Base-by-base conservation (phyloP, 306 rosid species). In the Benincasa hispida region DNA sequence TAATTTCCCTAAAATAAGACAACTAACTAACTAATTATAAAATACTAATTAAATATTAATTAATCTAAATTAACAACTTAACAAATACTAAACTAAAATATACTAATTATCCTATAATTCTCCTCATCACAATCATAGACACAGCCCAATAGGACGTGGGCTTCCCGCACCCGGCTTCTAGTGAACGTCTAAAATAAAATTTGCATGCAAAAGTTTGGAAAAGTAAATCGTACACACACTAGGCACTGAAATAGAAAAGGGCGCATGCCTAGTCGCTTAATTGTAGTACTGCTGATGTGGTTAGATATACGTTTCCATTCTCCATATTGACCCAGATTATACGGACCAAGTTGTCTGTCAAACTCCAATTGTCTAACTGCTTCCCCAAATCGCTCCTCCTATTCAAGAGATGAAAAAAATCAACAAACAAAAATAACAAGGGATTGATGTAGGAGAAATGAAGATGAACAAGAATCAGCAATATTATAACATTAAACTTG, bases 271-370 rank as follows among this genome's bases (percentile, higher is more conserved):
- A 90, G 76, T 35, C 89, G 83, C 74, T 86, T 88, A 28, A 88
- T 84, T 79, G 80, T 58, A 69, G 75, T 75, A 76, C 81, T 88
- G 28, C 88, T 84, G 70, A 93, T 82, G 84, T 86, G 90, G 76
- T 82, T 87, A 73, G 96, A 93, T 70, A 93, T 82, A 14, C 83
- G 87, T 66, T 86, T 93, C 98, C 97, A 93, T 45, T 87, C 88
- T 67, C 83, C 91, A 80, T 83, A 78, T 53, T 77, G 88, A 77
- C 77, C 83, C 47, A 89, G 87, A 87, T 88, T 87, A 86, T 89
- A 91, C 42, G 98, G 97, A 83, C 98, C 92, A 47, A 93, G 96
- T 41, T 88, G 86, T 78, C 82, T 84, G 89, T 93, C 98, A 83
- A 93, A 91, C 86, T 91, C 97, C 89, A 89, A 72, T 72, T 63